Evolutionary conservation across 352 stramenopile genomes (phyloP).

Genomic region (Phytophthora rubi): DNA sequence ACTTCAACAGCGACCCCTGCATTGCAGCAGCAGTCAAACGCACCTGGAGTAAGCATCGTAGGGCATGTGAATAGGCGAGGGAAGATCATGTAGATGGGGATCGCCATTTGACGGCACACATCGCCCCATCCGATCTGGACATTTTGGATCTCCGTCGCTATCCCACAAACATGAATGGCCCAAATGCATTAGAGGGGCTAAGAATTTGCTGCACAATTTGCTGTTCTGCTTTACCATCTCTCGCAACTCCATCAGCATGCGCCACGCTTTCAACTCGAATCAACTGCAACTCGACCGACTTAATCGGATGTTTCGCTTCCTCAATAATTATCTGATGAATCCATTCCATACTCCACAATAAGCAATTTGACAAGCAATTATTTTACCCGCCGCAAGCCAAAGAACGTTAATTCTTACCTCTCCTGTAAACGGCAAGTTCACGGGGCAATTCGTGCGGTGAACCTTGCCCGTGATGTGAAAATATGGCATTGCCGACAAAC

Average conservation of each 20-base stretch:
- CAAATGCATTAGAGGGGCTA: neutral
- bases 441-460: constrained; percentile 88
- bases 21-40: constrained; percentile 1
- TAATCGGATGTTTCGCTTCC: constrained; percentile 76
- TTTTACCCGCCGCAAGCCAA: constrained; percentile 4
- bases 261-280: constrained; percentile 91
- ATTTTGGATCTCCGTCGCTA: constrained; percentile 95
- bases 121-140: constrained; percentile 94
- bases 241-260: constrained; percentile 74
- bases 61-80: constrained; percentile 92
- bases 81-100: constrained; percentile 96
- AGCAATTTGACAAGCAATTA: neutral
- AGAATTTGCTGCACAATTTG: neutral
- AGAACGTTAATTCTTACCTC: constrained; percentile 53
- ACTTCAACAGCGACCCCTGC: neutral
- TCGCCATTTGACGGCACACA: constrained; percentile 86
- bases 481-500: constrained; percentile 57
- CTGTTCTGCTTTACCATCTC: constrained; percentile 59
- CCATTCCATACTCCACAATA: constrained; percentile 5
- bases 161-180: neutral
- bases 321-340: constrained; percentile 74
- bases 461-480: constrained; percentile 88
- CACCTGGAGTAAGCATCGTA: constrained; percentile 85
- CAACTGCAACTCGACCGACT: constrained; percentile 91
- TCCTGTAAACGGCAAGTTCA: constrained; percentile 91